phyloP scores from a whole-genome alignment of 768 basidiomycete genomes.

The Suillus americanus region DNA sequence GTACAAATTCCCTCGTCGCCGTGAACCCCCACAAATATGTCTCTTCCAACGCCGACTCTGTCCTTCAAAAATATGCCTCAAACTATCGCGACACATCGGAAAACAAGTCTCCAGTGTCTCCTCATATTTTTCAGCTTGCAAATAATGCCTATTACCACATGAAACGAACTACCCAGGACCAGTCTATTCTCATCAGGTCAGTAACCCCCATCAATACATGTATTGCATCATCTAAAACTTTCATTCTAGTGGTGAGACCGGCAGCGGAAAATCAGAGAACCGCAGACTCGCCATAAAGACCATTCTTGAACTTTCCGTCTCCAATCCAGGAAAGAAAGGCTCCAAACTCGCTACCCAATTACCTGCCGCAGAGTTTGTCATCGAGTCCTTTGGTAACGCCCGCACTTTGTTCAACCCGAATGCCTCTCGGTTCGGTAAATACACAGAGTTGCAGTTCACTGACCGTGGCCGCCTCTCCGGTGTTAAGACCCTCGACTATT shows the following conservation, averaged over 20 bases:
- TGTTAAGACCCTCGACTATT: slow-evolving; percentile 95
- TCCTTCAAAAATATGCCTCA: slow-evolving; percentile 82
- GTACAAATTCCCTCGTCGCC: slow-evolving; percentile 73
- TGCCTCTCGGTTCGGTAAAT: slow-evolving; percentile 96
- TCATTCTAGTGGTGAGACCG: slow-evolving; percentile 77
- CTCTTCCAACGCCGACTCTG: slow-evolving; percentile 76
- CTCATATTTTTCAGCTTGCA: slow-evolving; percentile 91
- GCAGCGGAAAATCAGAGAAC: slow-evolving; percentile 92
- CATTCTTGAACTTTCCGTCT: slow-evolving; percentile 86
- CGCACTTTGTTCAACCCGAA: slow-evolving; percentile 91
- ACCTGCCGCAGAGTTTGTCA: slow-evolving; percentile 92
- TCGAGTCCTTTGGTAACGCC: slow-evolving; percentile 93
- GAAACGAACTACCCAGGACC: slow-evolving; percentile 91
- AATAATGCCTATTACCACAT: slow-evolving; percentile 96
- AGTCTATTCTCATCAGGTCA: slow-evolving; percentile 83
- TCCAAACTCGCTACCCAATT: slow-evolving; percentile 84
- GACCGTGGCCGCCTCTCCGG: slow-evolving; percentile 88
- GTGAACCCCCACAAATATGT: slow-evolving; percentile 95
- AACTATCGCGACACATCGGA: slow-evolving; percentile 78
- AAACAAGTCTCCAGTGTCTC: slow-evolving; percentile 60
- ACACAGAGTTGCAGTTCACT: slow-evolving; percentile 96
- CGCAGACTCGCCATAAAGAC: slow-evolving; percentile 89
- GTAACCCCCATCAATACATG: slow-evolving; percentile 22
- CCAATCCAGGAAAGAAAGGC: slow-evolving; percentile 90
- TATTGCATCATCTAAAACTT: background rate